A percentile compares a stretch with the other conserved stretches of the same genome.
Conservation (phyloP, 345 rosid genomes). For the Microthlaspi erraticum region DNA sequence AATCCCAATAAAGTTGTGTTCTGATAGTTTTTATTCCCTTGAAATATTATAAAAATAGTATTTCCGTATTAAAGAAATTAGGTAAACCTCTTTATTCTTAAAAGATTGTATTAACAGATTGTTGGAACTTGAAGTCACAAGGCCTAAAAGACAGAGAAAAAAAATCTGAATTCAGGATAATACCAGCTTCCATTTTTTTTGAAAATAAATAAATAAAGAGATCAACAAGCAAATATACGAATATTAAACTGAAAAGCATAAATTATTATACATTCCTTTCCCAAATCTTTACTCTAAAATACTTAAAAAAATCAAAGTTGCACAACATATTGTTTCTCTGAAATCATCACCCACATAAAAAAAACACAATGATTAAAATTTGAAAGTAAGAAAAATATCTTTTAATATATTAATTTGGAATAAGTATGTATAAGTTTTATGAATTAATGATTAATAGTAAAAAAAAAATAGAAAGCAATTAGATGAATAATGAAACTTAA, state of each 20-base stretch:
- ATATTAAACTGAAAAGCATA: slow-evolving; percentile 26
- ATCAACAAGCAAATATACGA: neutral
- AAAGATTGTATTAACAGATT: slow-evolving; percentile 20
- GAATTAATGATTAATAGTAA: too few species aligned
- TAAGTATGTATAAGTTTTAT: too few species aligned
- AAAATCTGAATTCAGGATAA: slow-evolving; percentile 23
- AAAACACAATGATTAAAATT: neutral
- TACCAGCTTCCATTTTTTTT: neutral
- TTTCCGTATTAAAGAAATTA: slow-evolving; percentile 19
- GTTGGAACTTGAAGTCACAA: slow-evolving; percentile 51
- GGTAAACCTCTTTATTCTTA: slow-evolving; percentile 37
- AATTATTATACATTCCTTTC: neutral
- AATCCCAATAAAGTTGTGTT: slow-evolving; percentile 46
- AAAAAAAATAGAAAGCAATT: neutral
- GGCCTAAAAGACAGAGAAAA: slow-evolving; percentile 18
- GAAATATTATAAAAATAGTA: slow-evolving; percentile 20
- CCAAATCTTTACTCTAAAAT: neutral
- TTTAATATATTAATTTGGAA: too few species aligned
- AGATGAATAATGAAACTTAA: neutral
- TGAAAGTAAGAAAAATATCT: too few species aligned
- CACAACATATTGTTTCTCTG: neutral
- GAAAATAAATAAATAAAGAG: neutral
- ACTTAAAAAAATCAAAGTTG: slow-evolving; percentile 8
- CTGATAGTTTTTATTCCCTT: slow-evolving; percentile 30
- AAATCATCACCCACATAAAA: slow-evolving; percentile 3